These are phyloP conservation scores for Thelephora aurantiotincta DNA, from an alignment of 768 basidiomycete genomes.

Conservation along the genomic window DNA sequence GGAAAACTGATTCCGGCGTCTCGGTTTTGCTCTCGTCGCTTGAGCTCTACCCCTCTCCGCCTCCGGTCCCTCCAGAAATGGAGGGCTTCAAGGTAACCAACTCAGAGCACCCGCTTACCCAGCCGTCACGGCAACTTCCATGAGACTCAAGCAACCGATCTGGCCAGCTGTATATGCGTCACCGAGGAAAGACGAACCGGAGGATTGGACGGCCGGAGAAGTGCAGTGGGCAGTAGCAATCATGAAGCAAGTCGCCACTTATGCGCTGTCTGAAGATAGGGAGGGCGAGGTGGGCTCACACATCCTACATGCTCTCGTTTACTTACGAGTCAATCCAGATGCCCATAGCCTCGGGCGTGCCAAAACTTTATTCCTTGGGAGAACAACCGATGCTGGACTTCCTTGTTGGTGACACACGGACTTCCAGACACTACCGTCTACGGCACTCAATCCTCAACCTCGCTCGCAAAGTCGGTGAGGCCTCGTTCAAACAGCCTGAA, in stretches of 20 bases:
- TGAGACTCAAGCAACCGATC: constrained; percentile 50
- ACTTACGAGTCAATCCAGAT: constrained; percentile 26
- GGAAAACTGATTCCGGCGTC: constrained; percentile 31
- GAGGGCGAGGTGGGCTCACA: constrained; percentile 42
- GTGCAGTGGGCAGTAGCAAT: constrained; percentile 67
- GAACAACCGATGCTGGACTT: constrained; percentile 18
- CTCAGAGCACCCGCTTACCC: constrained; percentile 48
- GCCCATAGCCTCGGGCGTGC: constrained; percentile 63
- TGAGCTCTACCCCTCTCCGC: constrained; percentile 18
- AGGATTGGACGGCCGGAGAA: constrained; percentile 52
- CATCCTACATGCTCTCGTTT: neutral
- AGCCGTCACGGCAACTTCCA: constrained; percentile 53
- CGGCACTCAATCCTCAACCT: constrained; percentile 76
- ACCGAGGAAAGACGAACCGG: constrained; percentile 47
- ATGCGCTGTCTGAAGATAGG: constrained; percentile 30
- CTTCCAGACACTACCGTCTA: constrained; percentile 57
- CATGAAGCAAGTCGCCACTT: constrained; percentile 34
- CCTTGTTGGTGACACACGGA: constrained; percentile 57
- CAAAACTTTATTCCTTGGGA: constrained; percentile 30
- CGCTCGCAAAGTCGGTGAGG: constrained; percentile 52
- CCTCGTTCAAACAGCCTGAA: constrained; percentile 18
- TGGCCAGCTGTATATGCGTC: constrained; percentile 83
- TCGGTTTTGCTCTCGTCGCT: constrained; percentile 42
- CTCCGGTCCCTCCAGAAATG: constrained; percentile 34
- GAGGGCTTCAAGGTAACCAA: constrained; percentile 34